Percentiles rank a stretch among this genome's conserved stretches.
These are phyloP conservation scores for Podospora bellae-mahoneyi DNA, from an alignment of 495 filamentous ascomycete species.

Conservation along the genomic window DNA sequence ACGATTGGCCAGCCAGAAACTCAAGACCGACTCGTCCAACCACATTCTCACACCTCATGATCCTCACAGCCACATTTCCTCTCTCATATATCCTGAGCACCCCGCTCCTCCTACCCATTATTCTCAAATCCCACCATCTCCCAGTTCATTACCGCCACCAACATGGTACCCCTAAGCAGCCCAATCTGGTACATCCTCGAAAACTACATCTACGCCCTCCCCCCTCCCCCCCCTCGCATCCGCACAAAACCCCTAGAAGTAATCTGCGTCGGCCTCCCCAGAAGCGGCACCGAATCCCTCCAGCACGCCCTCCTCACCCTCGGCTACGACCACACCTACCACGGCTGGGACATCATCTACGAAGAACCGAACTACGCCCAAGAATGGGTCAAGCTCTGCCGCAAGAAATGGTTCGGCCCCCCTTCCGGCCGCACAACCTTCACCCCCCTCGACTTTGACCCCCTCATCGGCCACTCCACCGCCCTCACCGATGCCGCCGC, in stretches of 20 bases:
- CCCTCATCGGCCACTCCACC: constrained; percentile 41
- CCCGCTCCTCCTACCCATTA: too few relatives aligned
- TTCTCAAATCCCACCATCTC: too few relatives aligned
- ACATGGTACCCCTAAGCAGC: constrained; percentile 14
- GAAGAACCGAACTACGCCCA: constrained; percentile 58
- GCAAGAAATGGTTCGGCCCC: constrained; percentile 34
- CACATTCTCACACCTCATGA: too few relatives aligned
- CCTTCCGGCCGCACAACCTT: constrained; percentile 21
- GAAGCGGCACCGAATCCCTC: constrained; percentile 63
- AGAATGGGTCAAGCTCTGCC: constrained; percentile 41
- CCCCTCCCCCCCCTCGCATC: constrained; percentile 29
- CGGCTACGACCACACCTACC: constrained; percentile 61
- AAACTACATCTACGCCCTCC: constrained; percentile 21
- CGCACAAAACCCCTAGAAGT: constrained; percentile 63
- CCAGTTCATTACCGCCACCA: too few relatives aligned
- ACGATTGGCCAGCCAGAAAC: too few relatives aligned
- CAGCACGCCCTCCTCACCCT: constrained; percentile 57
- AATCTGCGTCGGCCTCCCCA: constrained; percentile 57
- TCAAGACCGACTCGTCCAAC: too few relatives aligned
- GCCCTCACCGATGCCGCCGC: constrained; percentile 47
- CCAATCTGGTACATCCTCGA: constrained; percentile 31
- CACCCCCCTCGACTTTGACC: constrained; percentile 52
- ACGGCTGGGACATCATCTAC: constrained; percentile 61
- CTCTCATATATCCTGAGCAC: too few relatives aligned
- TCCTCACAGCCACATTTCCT: too few relatives aligned